Conservation (phyloP, 768 basidiomycete species). For the Pleurotus ostreatus region DNA sequence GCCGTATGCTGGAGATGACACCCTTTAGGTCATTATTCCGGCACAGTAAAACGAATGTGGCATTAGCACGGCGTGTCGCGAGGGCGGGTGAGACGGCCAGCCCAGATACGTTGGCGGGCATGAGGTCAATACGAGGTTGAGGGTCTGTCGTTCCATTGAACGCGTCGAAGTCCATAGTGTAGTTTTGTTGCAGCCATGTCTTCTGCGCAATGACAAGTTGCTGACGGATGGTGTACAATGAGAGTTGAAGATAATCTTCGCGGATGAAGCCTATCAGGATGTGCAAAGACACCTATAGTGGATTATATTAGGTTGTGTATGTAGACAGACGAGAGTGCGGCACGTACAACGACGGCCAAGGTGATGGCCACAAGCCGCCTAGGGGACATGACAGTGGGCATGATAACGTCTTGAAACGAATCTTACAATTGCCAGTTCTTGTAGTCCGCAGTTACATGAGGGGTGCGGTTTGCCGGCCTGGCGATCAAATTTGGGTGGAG, state of each 20-base stretch:
- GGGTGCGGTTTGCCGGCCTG: background rate
- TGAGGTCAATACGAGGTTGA: background rate
- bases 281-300: conserved; percentile 48
- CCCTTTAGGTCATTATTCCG: conserved; percentile 61
- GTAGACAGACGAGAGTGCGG: background rate
- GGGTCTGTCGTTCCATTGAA: background rate
- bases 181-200: background rate
- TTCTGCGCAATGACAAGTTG: conserved; percentile 17
- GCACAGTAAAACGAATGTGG: conserved; percentile 47
- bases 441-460: conserved; percentile 17
- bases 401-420: conserved; percentile 1
- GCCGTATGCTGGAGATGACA: conserved; percentile 60
- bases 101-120: background rate
- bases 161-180: background rate
- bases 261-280: conserved; percentile 49
- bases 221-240: conserved; percentile 38
- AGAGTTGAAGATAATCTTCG: conserved; percentile 43
- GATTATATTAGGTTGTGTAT: background rate
- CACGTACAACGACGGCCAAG: conserved; percentile 42
- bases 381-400: conserved; percentile 48
- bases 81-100: background rate
- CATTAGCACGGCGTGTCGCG: conserved; percentile 27
- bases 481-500: background rate
- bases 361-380: conserved; percentile 53
- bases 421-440: conserved; percentile 10